Conservation (phyloP, 2,329 filamentous ascomycete species). For the Juglanconis oblonga region DNA sequence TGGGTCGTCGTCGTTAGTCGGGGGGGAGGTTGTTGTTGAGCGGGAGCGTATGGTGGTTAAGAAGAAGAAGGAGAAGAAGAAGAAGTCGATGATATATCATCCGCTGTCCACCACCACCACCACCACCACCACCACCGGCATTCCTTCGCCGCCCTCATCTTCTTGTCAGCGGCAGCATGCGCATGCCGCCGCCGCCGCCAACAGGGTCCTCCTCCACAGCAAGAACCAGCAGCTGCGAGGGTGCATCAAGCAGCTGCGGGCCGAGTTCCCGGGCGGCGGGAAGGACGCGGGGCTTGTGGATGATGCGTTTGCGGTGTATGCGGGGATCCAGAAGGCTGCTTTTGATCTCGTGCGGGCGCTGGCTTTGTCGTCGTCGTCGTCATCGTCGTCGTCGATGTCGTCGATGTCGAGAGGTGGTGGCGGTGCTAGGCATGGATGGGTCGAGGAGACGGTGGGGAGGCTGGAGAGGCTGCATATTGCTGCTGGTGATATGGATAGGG, state of each 20-base stretch:
- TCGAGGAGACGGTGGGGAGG: constrained; percentile 11
- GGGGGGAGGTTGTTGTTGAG: too few species aligned
- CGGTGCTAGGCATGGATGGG: constrained; percentile 1
- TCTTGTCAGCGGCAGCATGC: too few species aligned
- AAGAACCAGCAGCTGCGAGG: constrained; percentile 28
- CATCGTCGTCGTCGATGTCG: constrained; percentile 27
- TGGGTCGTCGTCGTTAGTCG: too few species aligned
- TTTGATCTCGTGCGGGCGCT: constrained; percentile 35
- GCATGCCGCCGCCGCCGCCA: too few species aligned
- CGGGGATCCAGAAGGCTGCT: constrained; percentile 38
- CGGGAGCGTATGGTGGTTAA: too few species aligned
- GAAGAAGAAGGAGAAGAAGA: too few species aligned
- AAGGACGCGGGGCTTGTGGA: constrained; percentile 32
- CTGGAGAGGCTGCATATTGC: constrained; percentile 10
- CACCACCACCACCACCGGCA: too few species aligned
- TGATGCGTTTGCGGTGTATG: constrained; percentile 41
- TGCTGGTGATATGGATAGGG: constrained; percentile 5
- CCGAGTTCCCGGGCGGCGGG: constrained; percentile 8
- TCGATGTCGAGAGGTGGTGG: not conserved
- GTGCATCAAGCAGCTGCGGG: constrained; percentile 23
- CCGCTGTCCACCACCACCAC: too few species aligned
- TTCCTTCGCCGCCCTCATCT: too few species aligned
- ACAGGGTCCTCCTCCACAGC: constrained; percentile 15
- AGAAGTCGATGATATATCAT: too few species aligned
- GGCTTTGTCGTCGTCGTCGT: constrained; percentile 24